phyloP scores from a whole-genome alignment of 177 flowering plant genomes.

The Telopea speciosissima region DNA sequence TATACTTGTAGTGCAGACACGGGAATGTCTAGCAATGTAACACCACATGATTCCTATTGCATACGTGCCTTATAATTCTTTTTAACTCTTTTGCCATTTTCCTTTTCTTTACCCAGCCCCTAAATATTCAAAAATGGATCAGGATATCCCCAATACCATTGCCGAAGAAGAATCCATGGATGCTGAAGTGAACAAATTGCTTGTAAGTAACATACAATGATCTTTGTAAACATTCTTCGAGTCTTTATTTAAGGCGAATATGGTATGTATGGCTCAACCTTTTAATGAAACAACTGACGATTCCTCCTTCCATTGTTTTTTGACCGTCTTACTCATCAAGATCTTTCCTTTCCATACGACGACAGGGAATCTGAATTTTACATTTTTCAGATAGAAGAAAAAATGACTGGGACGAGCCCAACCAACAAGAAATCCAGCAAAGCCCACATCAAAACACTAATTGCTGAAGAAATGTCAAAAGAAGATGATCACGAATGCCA shows the following conservation, averaged over 20 bases:
- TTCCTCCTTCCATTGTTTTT: neutral
- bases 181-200: slow-evolving; percentile 12
- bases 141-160: slow-evolving; percentile 5
- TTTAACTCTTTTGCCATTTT: neutral
- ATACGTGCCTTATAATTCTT: too few relatives aligned
- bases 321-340: neutral
- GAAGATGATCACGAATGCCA: slow-evolving; percentile 33
- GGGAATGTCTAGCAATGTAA: neutral
- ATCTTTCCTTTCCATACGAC: neutral
- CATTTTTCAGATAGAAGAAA: slow-evolving; percentile 29
- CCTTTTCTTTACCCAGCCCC: slow-evolving; percentile 18
- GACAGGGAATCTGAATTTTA: neutral
- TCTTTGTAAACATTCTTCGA: neutral
- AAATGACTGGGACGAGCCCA: slow-evolving; percentile 17
- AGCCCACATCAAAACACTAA: slow-evolving; percentile 22
- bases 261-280: neutral
- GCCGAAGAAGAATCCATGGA: slow-evolving; percentile 10
- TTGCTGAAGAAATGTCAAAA: slow-evolving; percentile 33
- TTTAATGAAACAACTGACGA: neutral
- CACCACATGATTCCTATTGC: neutral
- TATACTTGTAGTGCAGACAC: too few relatives aligned
- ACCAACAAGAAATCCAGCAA: slow-evolving; percentile 33
- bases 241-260: neutral
- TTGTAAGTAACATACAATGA: slow-evolving; percentile 26
- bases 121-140: slow-evolving; percentile 8